A percentile compares a stretch with the other conserved stretches of the same genome.
These are phyloP conservation scores for Cordia subcordata DNA, from an alignment of 257 asterid species.

Conservation along the genomic window DNA sequence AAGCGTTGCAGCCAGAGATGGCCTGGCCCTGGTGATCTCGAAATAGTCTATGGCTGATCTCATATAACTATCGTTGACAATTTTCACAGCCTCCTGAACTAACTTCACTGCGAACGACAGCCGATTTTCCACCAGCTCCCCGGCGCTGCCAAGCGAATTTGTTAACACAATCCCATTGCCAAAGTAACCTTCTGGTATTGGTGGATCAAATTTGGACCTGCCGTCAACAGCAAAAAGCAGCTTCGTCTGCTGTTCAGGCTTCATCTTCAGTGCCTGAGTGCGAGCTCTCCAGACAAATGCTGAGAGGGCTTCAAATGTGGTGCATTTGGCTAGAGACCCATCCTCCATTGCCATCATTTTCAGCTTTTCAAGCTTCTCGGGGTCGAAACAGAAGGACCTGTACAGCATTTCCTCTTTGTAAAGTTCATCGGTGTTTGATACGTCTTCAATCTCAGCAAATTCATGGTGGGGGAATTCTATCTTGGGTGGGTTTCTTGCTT, in stretches of 20 bases:
- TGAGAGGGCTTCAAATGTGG: conserved; percentile 81
- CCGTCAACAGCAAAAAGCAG: conserved; percentile 90
- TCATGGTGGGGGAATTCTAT: conserved; percentile 67
- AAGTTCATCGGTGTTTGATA: conserved; percentile 49
- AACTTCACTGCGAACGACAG: conserved; percentile 46
- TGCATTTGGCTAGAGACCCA: conserved; percentile 44
- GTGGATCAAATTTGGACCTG: conserved; percentile 61
- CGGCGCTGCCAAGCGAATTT: conserved; percentile 55
- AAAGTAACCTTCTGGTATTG: conserved; percentile 63
- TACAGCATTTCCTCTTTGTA: conserved; percentile 64
- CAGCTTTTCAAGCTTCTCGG: conserved; percentile 60
- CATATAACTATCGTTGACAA: conserved; percentile 69
- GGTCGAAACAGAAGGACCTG: conserved; percentile 61
- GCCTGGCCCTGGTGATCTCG: conserved; percentile 69
- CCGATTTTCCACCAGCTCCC: conserved; percentile 49
- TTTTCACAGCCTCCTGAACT: conserved; percentile 65
- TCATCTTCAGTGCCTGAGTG: conserved; percentile 53
- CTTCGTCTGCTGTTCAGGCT: conserved; percentile 66
- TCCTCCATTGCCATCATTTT: conserved; percentile 46
- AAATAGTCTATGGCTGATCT: conserved; percentile 74
- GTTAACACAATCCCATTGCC: conserved; percentile 85
- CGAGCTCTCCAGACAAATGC: conserved; percentile 80
- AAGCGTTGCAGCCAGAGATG: conserved; percentile 73
- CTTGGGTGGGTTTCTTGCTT: conserved; percentile 62
- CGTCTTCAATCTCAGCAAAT: conserved; percentile 64